Evolutionary conservation across 192 early-diverging fungal genomes (phyloP).

Genomic region (Lobosporangium transversale): DNA sequence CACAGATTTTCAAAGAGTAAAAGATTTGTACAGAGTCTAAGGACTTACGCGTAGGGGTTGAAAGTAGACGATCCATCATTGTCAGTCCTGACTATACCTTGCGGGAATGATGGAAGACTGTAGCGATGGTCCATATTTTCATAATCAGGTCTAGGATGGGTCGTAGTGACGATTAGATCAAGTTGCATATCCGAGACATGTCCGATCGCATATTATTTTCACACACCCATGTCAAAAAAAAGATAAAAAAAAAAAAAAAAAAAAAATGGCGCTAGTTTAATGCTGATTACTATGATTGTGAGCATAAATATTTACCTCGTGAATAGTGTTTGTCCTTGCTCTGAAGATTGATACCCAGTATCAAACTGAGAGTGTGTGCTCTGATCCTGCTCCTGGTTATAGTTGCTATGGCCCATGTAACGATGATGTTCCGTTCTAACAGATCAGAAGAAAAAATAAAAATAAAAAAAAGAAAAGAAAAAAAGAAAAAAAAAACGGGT

Average conservation of each 20-base stretch:
- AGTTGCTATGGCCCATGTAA: background rate
- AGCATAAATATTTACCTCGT: background rate
- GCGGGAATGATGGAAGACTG: slow-evolving; percentile 19
- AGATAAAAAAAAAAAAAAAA: background rate
- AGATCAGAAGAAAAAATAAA: too few relatives aligned
- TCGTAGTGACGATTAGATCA: too few relatives aligned
- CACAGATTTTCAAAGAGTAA: background rate
- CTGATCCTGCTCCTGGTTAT: background rate
- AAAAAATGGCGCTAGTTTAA: background rate
- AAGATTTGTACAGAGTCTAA: too few relatives aligned
- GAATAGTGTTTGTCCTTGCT: slow-evolving; percentile 3
- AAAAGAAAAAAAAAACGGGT: background rate
- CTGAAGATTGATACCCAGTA: slow-evolving; percentile 4
- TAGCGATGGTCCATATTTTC: slow-evolving; percentile 5
- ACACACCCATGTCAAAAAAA: background rate
- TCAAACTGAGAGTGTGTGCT: background rate
- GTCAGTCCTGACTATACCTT: background rate
- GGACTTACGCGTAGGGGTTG: slow-evolving; percentile 18
- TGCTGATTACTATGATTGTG: background rate
- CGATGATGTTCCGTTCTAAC: background rate
- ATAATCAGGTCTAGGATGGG: slow-evolving; percentile 12
- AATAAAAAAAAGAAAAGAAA: background rate
- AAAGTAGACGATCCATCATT: slow-evolving; percentile 2
- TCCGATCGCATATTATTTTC: too few relatives aligned
- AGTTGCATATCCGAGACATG: too few relatives aligned